Evolutionary conservation across 495 filamentous ascomycete species (phyloP).

Genomic region (Clohesyomyces aquaticus): DNA sequence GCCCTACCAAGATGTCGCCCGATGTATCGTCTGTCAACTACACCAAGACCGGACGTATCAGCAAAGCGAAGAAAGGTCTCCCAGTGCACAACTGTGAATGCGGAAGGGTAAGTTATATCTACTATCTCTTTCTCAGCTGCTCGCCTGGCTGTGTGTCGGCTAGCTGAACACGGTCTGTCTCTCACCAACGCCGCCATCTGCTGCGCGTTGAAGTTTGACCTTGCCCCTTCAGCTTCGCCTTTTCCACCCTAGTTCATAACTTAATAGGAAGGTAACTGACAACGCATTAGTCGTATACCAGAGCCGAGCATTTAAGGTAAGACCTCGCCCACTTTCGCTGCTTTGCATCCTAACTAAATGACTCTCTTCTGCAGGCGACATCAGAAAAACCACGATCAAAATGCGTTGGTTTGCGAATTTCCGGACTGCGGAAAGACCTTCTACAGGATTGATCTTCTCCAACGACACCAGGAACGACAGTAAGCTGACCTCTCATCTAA

Average conservation of each 20-base stretch:
- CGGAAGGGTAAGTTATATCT: conserved; percentile 45
- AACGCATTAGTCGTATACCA: conserved; percentile 55
- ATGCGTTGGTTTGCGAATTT: conserved; percentile 68
- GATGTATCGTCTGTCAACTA: conserved; percentile 39
- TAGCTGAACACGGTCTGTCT: conserved; percentile 15
- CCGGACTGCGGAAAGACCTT: conserved; percentile 67
- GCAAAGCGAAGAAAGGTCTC: conserved; percentile 50
- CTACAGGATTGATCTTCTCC: conserved; percentile 72
- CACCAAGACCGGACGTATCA: conserved; percentile 48
- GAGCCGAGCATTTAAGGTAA: conserved; percentile 84
- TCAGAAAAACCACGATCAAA: conserved; percentile 79
- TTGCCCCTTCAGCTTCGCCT: conserved; percentile 2
- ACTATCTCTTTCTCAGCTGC: conserved; percentile 2
- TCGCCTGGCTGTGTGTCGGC: neutral
- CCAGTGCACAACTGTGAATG: conserved; percentile 48
- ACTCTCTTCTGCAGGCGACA: conserved; percentile 66
- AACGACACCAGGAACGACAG: conserved; percentile 83
- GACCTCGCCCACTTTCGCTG: conserved; percentile 20
- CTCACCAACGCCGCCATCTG: neutral
- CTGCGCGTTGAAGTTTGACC: too few relatives aligned
- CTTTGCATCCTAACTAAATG: neutral
- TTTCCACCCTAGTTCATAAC: neutral
- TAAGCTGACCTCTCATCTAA: conserved; percentile 44
- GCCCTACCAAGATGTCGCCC: conserved; percentile 35
- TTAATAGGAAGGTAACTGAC: conserved; percentile 12